Percentiles rank a stretch among this genome's conserved stretches.
These are phyloP conservation scores for Guadua angustifolia DNA, from an alignment of 176 grass and related monocot species.

Conservation along the genomic window DNA sequence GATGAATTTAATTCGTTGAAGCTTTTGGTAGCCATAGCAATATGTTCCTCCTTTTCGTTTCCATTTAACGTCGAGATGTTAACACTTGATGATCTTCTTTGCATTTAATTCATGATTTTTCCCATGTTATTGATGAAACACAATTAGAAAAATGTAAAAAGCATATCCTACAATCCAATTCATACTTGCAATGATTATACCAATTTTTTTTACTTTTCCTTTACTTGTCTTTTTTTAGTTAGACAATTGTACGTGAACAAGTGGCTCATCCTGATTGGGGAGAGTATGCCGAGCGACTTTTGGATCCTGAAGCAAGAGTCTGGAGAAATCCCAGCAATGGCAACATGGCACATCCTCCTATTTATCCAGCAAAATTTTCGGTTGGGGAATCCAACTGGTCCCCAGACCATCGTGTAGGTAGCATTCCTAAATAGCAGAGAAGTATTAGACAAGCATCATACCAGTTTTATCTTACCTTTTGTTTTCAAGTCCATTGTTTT, in stretches of 20 bases:
- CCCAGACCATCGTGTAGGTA: constrained; percentile 66
- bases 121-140: too few species aligned
- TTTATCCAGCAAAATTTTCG: constrained; percentile 90
- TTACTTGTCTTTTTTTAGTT: constrained; percentile 18
- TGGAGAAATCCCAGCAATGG: constrained; percentile 97
- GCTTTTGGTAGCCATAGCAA: too few species aligned
- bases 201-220: too few species aligned
- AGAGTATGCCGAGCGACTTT: constrained; percentile 76
- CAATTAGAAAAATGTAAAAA: too few species aligned
- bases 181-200: too few species aligned
- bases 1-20: too few species aligned
- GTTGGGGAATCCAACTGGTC: constrained; percentile 69
- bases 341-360: constrained; percentile 98
- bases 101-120: too few species aligned
- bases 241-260: constrained; percentile 82
- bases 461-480: not conserved
- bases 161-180: too few species aligned
- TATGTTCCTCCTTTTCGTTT: too few species aligned
- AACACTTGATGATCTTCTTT: too few species aligned
- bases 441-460: constrained; percentile 25
- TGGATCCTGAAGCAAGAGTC: constrained; percentile 79
- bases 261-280: constrained; percentile 75
- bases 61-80: too few species aligned
- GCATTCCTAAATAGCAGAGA: constrained; percentile 26
- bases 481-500: constrained; percentile 1